phyloP scores from a whole-genome alignment of 805 yeast genomes.

The Ogataea methanolica region DNA sequence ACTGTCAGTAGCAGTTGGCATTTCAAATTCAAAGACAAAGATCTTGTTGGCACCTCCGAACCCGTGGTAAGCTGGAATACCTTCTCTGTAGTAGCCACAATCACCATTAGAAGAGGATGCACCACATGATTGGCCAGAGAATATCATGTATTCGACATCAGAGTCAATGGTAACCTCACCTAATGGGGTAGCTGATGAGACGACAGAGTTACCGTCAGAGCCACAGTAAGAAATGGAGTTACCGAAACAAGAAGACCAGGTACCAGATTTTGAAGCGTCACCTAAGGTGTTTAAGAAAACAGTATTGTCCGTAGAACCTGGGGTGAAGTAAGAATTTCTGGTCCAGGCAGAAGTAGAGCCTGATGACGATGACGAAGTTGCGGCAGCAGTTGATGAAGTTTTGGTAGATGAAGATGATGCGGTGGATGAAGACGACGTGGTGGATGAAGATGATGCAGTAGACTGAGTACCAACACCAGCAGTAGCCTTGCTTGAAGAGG shows the following conservation, averaged over 20 bases:
- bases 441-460: conserved; percentile 39
- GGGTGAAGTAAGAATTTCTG: conserved; percentile 64
- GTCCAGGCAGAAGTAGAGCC: conserved; percentile 48
- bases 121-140: conserved; percentile 65
- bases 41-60: conserved; percentile 81
- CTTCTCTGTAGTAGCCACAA: conserved; percentile 87
- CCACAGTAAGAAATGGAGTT: conserved; percentile 85
- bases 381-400: conserved; percentile 27
- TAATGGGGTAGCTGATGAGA: conserved; percentile 64
- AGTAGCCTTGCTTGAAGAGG: conserved; percentile 21
- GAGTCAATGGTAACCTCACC: conserved; percentile 66
- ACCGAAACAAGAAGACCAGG: conserved; percentile 83
- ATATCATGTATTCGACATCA: conserved; percentile 75
- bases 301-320: conserved; percentile 63
- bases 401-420: conserved; percentile 41
- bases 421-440: conserved; percentile 28
- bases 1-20: conserved; percentile 65
- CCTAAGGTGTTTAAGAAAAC: conserved; percentile 87
- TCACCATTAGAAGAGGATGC: conserved; percentile 30
- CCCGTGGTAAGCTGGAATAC: conserved; percentile 79
- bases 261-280: conserved; percentile 81
- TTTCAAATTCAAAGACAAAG: conserved; percentile 87
- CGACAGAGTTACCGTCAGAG: conserved; percentile 70
- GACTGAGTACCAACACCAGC: too few relatives aligned
- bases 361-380: conserved; percentile 8